Conservation (phyloP, 306 rosid species). For the Pterocarpus macrocarpus region DNA sequence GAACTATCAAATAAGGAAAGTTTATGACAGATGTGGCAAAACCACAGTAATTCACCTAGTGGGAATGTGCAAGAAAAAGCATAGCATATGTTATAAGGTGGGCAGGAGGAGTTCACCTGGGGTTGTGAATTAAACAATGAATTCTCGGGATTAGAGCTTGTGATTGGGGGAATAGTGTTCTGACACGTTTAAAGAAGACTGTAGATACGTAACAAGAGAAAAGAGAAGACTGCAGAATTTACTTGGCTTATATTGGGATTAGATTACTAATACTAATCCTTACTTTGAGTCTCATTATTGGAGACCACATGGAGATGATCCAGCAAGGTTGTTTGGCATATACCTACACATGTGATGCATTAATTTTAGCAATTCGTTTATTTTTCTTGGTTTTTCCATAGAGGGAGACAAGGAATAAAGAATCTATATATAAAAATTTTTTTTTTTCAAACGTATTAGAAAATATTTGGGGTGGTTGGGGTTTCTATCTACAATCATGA, state of each 20-base stretch:
- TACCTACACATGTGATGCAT: slow-evolving; percentile 22
- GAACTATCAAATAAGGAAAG: slow-evolving; percentile 45
- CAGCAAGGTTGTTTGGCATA: slow-evolving; percentile 41
- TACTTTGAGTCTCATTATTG: slow-evolving; percentile 53
- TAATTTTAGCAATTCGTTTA: slow-evolving; percentile 3
- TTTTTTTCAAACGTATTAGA: slow-evolving; percentile 24
- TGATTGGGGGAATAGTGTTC: slow-evolving; percentile 44
- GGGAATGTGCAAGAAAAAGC: slow-evolving; percentile 44
- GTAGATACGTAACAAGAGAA: background rate
- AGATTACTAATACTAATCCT: slow-evolving; percentile 11
- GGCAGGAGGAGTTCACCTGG: slow-evolving; percentile 51
- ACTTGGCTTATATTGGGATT: slow-evolving; percentile 50
- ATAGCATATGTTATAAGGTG: slow-evolving; percentile 21
- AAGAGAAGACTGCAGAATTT: slow-evolving; percentile 27
- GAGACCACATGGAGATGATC: slow-evolving; percentile 56
- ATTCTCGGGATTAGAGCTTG: slow-evolving; percentile 61
- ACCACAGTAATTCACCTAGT: slow-evolving; percentile 42
- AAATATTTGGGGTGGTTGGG: slow-evolving; percentile 32
- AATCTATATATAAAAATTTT: background rate
- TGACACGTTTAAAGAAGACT: slow-evolving; percentile 43
- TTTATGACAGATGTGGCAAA: slow-evolving; percentile 29
- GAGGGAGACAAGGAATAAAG: slow-evolving; percentile 36
- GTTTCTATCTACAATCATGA: background rate
- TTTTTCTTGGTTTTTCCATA: slow-evolving; percentile 2
- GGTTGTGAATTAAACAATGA: slow-evolving; percentile 38